A percentile compares a stretch with the other conserved stretches of the same genome.
phyloP scores from a whole-genome alignment of 345 rosid species.

The Xanthoceras sorbifolium region DNA sequence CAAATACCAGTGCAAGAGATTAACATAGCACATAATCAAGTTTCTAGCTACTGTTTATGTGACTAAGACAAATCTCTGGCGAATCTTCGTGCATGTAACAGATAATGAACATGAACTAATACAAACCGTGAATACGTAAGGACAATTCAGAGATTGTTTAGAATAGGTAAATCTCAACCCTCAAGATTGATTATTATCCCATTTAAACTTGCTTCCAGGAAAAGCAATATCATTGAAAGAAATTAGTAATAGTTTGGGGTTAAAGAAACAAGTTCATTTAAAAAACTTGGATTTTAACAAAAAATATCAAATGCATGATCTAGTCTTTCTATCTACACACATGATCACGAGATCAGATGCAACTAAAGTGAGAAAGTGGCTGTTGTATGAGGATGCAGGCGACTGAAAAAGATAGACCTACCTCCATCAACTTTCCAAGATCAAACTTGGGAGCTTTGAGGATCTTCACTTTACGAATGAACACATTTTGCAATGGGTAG shows the following conservation, averaged over 20 bases:
- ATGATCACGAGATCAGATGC: not conserved
- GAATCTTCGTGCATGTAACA: too few species aligned
- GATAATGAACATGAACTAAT: too few species aligned
- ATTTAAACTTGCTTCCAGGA: not conserved
- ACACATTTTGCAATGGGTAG: constrained; percentile 89
- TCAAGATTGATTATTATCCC: not conserved
- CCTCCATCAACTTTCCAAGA: constrained; percentile 99
- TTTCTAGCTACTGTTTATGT: not conserved
- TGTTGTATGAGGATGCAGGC: not conserved
- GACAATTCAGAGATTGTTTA: not conserved
- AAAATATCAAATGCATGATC: not conserved
- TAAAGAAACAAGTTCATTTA: not conserved
- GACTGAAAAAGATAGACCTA: constrained; percentile 5
- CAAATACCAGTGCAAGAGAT: not conserved
- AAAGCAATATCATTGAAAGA: not conserved
- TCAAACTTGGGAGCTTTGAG: constrained; percentile 96
- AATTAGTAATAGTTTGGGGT: not conserved
- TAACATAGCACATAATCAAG: not conserved
- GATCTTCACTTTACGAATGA: constrained; percentile 89
- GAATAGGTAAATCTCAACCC: not conserved
- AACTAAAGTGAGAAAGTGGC: not conserved
- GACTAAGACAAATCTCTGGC: not conserved
- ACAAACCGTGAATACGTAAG: too few species aligned
- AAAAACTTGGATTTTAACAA: not conserved
- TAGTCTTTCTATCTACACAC: not conserved